phyloP scores from a whole-genome alignment of 805 yeast genomes.

The Pichia phayaonensis region DNA sequence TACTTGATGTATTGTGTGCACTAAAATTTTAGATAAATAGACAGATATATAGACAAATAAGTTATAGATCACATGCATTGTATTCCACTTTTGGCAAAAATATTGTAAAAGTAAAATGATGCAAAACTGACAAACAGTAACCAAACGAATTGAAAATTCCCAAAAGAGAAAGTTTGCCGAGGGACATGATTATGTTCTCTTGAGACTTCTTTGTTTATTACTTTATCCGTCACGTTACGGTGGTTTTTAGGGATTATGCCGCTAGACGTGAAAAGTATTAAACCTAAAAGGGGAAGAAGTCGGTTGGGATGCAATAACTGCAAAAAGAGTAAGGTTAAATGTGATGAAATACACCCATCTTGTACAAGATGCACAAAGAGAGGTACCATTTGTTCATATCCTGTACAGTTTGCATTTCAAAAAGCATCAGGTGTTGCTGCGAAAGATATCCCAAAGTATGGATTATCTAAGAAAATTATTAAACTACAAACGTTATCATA shows the following conservation, averaged over 20 bases:
- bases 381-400: constrained; percentile 2
- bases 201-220: neutral
- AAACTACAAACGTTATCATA: neutral
- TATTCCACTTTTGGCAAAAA: too few relatives aligned
- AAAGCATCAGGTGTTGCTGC: neutral
- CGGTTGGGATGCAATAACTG: constrained; percentile 9
- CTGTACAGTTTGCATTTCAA: neutral
- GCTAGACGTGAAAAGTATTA: neutral
- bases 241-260: neutral
- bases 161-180: neutral
- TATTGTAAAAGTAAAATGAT: too few relatives aligned
- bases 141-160: neutral
- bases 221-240: neutral
- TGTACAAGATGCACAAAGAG: constrained; percentile 13
- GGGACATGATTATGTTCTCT: neutral
- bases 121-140: too few relatives aligned
- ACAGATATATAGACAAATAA: neutral
- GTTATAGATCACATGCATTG: too few relatives aligned
- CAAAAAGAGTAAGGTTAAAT: constrained; percentile 19
- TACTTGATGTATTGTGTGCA: neutral
- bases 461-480: neutral
- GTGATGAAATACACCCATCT: constrained; percentile 18
- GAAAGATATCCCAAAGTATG: neutral
- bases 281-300: constrained; percentile 2
- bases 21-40: neutral